These are phyloP conservation scores for Colletotrichum cereale DNA, from an alignment of 2,329 filamentous ascomycete species.

Conservation along the genomic window DNA sequence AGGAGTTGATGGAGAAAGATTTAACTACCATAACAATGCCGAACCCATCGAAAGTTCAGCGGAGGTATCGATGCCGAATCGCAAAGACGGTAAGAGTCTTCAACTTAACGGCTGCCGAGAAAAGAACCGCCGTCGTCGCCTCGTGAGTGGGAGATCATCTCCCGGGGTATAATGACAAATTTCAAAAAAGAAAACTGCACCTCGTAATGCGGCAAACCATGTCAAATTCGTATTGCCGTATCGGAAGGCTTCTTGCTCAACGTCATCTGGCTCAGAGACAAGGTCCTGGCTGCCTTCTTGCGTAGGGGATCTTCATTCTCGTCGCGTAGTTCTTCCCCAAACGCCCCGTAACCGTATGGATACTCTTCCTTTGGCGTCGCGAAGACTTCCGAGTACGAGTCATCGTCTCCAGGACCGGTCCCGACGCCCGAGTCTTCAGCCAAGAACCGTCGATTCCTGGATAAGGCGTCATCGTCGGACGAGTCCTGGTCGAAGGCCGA, in stretches of 20 bases:
- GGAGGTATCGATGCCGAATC: constrained; percentile 27
- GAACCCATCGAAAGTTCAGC: constrained; percentile 16
- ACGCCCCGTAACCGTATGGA: constrained; percentile 49
- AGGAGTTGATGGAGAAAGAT: constrained; percentile 1
- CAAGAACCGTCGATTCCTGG: constrained; percentile 37
- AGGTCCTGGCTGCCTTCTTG: constrained; percentile 70
- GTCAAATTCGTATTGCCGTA: constrained; percentile 25
- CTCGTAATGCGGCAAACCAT: constrained; percentile 33
- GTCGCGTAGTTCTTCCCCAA: constrained; percentile 56
- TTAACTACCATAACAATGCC: constrained; percentile 31
- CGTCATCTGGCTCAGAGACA: constrained; percentile 74
- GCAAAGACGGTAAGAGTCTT: constrained; percentile 29
- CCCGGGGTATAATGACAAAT: constrained; percentile 40
- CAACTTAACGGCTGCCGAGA: constrained; percentile 34
- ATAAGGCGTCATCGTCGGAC: constrained; percentile 48
- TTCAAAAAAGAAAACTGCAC: constrained; percentile 32
- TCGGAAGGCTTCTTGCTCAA: constrained; percentile 52
- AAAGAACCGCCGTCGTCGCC: constrained; percentile 31
- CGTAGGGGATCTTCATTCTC: constrained; percentile 54
- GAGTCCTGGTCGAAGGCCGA: constrained; percentile 60
- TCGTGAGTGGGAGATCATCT: constrained; percentile 30
- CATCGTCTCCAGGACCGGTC: constrained; percentile 53
- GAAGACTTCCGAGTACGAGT: constrained; percentile 62
- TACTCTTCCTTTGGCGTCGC: constrained; percentile 65
- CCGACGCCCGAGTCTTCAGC: constrained; percentile 53